phyloP scores from a whole-genome alignment of 805 yeast genomes.

The Ogataea nakhonphanomensis region DNA sequence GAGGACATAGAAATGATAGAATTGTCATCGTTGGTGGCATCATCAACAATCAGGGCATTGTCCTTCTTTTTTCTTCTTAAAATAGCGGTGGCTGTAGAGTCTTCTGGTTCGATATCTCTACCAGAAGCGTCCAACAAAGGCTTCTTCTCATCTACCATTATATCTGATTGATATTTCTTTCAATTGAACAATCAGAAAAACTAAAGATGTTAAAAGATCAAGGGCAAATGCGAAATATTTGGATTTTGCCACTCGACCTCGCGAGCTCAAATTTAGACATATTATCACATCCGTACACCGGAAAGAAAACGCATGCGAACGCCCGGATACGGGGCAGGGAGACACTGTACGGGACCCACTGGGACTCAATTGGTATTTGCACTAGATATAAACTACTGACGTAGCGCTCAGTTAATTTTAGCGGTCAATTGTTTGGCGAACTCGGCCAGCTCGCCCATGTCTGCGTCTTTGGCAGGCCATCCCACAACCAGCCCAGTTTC shows the following conservation, averaged over 20 bases:
- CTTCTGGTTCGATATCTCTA: constrained; percentile 32
- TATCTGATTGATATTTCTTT: constrained; percentile 7
- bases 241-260: constrained; percentile 7
- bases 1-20: constrained; percentile 94
- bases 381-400: too few species aligned
- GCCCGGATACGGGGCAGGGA: too few species aligned
- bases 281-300: constrained; percentile 6
- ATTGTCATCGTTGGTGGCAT: constrained; percentile 95
- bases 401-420: constrained; percentile 31
- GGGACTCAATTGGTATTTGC: too few species aligned
- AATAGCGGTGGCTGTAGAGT: constrained; percentile 89
- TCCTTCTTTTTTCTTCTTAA: constrained; percentile 97
- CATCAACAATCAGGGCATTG: constrained; percentile 89
- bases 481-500: constrained; percentile 80
- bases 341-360: too few species aligned
- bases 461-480: constrained; percentile 89
- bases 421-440: constrained; percentile 58
- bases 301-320: neutral
- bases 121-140: constrained; percentile 39
- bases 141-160: constrained; percentile 33
- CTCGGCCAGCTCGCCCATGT: constrained; percentile 66
- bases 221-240: constrained; percentile 11
- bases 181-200: constrained; percentile 9
- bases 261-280: neutral
- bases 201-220: constrained; percentile 6